Evolutionary conservation across 2,329 filamentous ascomycete species (phyloP).

Genomic region (Teratosphaeria zuluensis): DNA sequence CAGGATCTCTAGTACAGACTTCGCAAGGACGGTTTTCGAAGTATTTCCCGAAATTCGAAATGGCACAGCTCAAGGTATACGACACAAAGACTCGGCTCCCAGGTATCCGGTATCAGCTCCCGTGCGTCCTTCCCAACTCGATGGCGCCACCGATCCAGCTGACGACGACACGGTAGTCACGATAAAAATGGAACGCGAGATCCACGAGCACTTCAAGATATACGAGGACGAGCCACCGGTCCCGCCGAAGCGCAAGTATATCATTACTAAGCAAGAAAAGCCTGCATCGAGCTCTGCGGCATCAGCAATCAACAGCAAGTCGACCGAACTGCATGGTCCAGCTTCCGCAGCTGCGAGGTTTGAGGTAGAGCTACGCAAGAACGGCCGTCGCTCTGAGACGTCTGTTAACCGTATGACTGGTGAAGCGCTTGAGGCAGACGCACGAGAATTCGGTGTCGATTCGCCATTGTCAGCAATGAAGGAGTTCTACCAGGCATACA

Average conservation of each 20-base stretch:
- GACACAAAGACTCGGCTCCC: background rate
- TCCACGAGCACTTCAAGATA: background rate
- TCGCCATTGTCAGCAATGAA: background rate
- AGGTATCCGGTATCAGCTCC: background rate
- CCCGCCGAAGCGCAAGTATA: background rate
- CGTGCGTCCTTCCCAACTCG: background rate
- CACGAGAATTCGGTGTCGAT: background rate
- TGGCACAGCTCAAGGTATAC: background rate
- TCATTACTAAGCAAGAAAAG: background rate
- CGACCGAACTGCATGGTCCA: too few relatives aligned
- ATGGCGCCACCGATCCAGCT: background rate
- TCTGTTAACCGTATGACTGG: background rate
- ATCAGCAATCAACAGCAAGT: background rate
- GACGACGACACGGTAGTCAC: background rate
- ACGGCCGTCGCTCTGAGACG: background rate
- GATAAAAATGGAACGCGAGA: background rate
- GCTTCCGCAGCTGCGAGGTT: background rate
- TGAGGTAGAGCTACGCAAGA: background rate
- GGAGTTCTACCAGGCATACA: constrained; percentile 1
- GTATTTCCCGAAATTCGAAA: background rate
- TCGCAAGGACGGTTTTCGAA: too few relatives aligned
- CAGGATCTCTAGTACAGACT: background rate
- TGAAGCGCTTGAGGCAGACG: background rate
- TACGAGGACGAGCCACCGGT: background rate
- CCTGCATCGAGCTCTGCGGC: background rate